phyloP scores from a whole-genome alignment of 2,329 filamentous ascomycete species.

The Arthrinium phaeospermum region DNA sequence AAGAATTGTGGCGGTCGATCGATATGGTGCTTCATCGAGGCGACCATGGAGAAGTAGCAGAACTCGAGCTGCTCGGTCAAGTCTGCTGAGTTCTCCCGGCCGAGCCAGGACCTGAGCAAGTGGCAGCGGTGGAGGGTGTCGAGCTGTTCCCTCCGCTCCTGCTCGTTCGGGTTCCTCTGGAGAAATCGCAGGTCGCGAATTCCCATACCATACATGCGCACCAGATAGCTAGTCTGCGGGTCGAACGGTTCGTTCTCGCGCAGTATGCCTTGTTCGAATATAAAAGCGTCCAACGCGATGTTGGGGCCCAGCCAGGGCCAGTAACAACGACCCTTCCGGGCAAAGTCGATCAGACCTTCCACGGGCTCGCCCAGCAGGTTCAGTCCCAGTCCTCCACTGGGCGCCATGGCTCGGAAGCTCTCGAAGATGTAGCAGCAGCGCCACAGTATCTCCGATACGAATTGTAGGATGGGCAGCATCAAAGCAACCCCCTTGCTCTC shows the following conservation, averaged over 20 bases:
- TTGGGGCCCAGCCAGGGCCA: conserved; percentile 18
- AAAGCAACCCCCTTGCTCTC: neutral
- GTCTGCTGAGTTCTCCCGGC: conserved; percentile 1
- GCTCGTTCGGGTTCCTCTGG: conserved; percentile 1
- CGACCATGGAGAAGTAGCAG: conserved; percentile 6
- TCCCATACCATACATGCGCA: conserved; percentile 23
- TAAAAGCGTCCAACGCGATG: neutral
- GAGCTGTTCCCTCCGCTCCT: conserved; percentile 16
- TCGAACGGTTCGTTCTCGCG: neutral
- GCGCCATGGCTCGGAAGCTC: neutral
- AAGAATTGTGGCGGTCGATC: no score
- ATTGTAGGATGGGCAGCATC: neutral
- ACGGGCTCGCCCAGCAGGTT: neutral
- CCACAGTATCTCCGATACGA: neutral
- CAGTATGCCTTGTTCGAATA: conserved; percentile 7
- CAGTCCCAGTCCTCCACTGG: neutral
- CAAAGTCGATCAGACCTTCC: neutral
- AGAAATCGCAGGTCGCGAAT: conserved; percentile 18
- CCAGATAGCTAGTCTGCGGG: neutral
- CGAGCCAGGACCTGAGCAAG: conserved; percentile 13
- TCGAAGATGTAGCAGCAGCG: conserved; percentile 16
- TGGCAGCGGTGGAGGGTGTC: conserved; percentile 20
- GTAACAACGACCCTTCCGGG: neutral
- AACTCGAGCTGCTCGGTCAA: conserved; percentile 21
- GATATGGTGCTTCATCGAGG: neutral